Evolutionary conservation across 2,329 filamentous ascomycete species (phyloP), one percentile per base, ranked within the genome.

Genomic region (Trichophyton verrucosum): DNA sequence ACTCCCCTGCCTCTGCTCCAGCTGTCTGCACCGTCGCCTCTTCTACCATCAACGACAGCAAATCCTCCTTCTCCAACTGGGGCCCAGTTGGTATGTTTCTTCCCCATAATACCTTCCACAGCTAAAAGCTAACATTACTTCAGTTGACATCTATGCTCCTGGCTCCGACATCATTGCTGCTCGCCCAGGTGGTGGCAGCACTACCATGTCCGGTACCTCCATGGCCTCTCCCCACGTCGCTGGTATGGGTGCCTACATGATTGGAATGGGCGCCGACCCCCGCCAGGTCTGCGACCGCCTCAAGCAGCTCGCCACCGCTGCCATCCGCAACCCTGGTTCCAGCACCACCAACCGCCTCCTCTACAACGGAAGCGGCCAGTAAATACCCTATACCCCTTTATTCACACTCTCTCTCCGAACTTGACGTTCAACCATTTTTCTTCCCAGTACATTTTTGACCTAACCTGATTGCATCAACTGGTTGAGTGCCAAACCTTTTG

Each of bases 101-200:
- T 17, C 13, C 8, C 6, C n/a, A 49, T 44, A 44, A 1, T 15
- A 1, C 24, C 22, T 15, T 44, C 5, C 15, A 73, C 64, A 53
- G 70, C 72, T 11, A 6, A 42, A 15, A 30, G 24, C 44, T 63
- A 42, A 63, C 22, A 30, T 17, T 17, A n/a, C 1, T n/a, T 47
- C 30, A 64, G 76, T 82, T 56, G 81, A 83, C 67, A 72, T 85
- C 67, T 84, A 80, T 66, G 82, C 80, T 13, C 81, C 82, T 1
- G 82, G 82, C 47, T 74, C 79, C 64, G 65, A 77, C 64, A 77
- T 84, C 62, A 71, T 80, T 9, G 78, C 75, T 36, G 68, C 80
- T 7, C 82, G 78, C 78, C 75, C 72, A 24, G 72, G 72, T 63
- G 76, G 74, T 47, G 75, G 78, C 62, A 75, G 80, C 65, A 78